Conservation (phyloP, 768 basidiomycete species). For the Boletus rubescentipes region DNA sequence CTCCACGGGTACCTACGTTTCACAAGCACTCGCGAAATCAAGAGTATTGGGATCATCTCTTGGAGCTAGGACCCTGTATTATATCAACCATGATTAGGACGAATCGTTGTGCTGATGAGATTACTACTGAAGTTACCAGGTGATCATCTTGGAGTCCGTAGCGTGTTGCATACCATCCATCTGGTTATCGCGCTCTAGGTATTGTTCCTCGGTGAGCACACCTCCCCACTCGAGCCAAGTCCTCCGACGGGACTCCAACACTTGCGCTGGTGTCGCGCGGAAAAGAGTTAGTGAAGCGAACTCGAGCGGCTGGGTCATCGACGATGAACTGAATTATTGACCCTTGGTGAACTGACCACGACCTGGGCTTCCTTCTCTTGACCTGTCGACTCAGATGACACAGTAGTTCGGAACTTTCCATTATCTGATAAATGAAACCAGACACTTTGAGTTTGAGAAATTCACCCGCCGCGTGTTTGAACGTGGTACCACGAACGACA, state of each 20-base stretch:
- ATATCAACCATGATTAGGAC: background rate
- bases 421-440: too few species aligned
- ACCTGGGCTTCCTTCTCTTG: too few species aligned
- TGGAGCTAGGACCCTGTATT: slow-evolving; percentile 52
- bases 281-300: slow-evolving; percentile 38
- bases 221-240: slow-evolving; percentile 44
- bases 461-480: too few species aligned
- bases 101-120: background rate
- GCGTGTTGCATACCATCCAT: slow-evolving; percentile 46
- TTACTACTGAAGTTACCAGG: slow-evolving; percentile 46
- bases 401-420: too few species aligned
- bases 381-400: too few species aligned
- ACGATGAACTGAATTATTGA: background rate
- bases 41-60: slow-evolving; percentile 42
- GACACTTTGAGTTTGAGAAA: too few species aligned
- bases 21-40: slow-evolving; percentile 6
- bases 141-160: slow-evolving; percentile 42
- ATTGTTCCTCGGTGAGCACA: slow-evolving; percentile 43
- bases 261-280: slow-evolving; percentile 47
- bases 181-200: slow-evolving; percentile 40
- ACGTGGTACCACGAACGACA: too few species aligned
- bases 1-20: background rate
- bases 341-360: too few species aligned
- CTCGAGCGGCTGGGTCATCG: background rate
- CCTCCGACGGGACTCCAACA: slow-evolving; percentile 38